Evolutionary conservation across 495 filamentous ascomycete species (phyloP).

Genomic region (Elasticomyces elasticus): DNA sequence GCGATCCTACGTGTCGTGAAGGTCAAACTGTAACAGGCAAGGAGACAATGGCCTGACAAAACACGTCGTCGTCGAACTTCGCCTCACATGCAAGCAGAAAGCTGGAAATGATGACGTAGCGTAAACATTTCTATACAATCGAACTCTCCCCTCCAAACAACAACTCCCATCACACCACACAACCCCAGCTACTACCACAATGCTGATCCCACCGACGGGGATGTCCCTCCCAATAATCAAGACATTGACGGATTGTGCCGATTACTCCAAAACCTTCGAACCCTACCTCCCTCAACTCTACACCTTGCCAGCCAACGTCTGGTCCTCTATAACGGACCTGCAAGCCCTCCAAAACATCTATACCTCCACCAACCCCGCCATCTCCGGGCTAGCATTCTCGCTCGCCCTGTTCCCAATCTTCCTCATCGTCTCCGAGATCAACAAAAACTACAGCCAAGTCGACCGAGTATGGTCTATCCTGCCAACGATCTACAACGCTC

Average conservation of each 20-base stretch:
- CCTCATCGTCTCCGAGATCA: constrained; percentile 67
- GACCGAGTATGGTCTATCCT: constrained; percentile 86
- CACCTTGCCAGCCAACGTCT: constrained; percentile 54
- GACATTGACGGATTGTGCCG: constrained; percentile 58
- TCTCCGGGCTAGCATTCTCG: constrained; percentile 64
- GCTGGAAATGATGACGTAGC: no score
- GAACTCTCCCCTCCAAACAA: not conserved
- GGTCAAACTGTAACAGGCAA: no score
- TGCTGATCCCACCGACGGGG: constrained; percentile 18
- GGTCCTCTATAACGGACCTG: constrained; percentile 45
- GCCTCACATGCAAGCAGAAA: no score
- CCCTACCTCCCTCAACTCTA: constrained; percentile 73
- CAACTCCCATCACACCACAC: not conserved
- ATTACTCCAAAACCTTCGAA: constrained; percentile 58
- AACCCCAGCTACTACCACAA: constrained; percentile 11
- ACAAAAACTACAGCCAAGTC: constrained; percentile 87
- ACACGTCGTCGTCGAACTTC: no score
- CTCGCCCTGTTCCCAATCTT: constrained; percentile 57
- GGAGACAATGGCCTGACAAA: no score
- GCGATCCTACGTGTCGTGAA: no score
- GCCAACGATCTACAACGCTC: constrained; percentile 78
- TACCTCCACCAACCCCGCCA: constrained; percentile 74
- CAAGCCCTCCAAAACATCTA: constrained; percentile 58
- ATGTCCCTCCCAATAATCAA: constrained; percentile 53
- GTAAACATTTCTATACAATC: no score